These are phyloP conservation scores for Geoglossum cookeanum DNA, from an alignment of 2,329 filamentous ascomycete species.

Conservation along the genomic window DNA sequence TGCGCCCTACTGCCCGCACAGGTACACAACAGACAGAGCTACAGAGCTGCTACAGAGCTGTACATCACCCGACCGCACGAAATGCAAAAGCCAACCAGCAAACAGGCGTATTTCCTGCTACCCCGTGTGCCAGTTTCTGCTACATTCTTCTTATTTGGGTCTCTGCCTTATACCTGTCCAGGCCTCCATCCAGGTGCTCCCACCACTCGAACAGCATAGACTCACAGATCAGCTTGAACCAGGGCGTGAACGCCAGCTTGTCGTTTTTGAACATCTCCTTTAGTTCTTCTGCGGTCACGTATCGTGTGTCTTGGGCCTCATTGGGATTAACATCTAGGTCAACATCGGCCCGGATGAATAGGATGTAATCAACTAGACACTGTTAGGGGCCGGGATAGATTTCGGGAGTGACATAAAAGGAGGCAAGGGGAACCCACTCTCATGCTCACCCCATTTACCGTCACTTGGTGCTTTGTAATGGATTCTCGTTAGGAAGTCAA, in stretches of 20 bases:
- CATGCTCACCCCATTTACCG: constrained; percentile 97
- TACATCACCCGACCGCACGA: background rate
- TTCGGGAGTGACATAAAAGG: background rate
- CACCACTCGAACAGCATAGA: constrained; percentile 98
- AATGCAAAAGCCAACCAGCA: background rate
- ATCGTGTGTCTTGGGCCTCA: constrained; percentile 71
- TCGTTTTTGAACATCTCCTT: constrained; percentile 72
- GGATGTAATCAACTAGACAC: constrained; percentile 75
- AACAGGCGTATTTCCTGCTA: background rate
- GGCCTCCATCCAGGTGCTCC: constrained; percentile 54
- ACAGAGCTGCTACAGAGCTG: too few relatives aligned
- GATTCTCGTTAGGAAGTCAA: constrained; percentile 87
- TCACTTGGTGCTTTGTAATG: constrained; percentile 96
- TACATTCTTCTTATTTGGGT: constrained; percentile 73
- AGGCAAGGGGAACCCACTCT: constrained; percentile 43
- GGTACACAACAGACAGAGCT: background rate
- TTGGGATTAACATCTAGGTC: constrained; percentile 68
- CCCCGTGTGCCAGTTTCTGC: background rate
- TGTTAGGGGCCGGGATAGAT: background rate
- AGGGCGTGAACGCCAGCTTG: constrained; percentile 74
- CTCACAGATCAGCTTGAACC: constrained; percentile 98
- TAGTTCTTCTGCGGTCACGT: constrained; percentile 65
- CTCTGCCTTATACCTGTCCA: constrained; percentile 77
- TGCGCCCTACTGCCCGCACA: background rate
- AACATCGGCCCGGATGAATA: constrained; percentile 92